Conservation (phyloP, 345 rosid genomes). For the Alliaria petiolata region DNA sequence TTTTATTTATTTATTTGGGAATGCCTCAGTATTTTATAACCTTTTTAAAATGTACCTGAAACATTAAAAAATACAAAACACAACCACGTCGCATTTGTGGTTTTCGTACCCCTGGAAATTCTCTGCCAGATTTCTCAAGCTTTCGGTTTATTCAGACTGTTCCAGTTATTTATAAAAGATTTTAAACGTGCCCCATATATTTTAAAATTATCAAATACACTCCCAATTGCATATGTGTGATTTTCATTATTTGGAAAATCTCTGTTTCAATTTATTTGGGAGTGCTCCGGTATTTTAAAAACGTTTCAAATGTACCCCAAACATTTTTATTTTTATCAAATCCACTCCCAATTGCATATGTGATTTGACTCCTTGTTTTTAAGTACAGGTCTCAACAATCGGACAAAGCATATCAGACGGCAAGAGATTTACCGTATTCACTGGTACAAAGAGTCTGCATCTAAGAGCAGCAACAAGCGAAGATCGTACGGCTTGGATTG, state of each 20-base stretch:
- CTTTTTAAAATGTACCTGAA: neutral
- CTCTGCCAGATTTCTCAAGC: neutral
- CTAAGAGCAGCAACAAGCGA: constrained; percentile 61
- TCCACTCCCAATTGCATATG: neutral
- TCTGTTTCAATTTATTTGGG: neutral
- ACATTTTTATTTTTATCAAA: neutral
- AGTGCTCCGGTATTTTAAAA: neutral
- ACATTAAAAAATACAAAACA: neutral
- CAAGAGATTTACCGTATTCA: constrained; percentile 65
- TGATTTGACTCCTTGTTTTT: neutral
- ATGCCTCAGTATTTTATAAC: neutral
- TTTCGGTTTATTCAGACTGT: neutral
- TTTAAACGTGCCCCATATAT: neutral
- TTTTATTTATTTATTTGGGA: neutral
- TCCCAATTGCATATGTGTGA: neutral
- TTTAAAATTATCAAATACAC: neutral
- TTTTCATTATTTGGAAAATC: too few relatives aligned
- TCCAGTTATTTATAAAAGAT: neutral
- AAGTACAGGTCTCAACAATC: constrained; percentile 42
- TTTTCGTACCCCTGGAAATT: neutral
- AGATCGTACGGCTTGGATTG: constrained; percentile 59
- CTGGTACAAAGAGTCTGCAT: constrained; percentile 82
- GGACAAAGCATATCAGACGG: constrained; percentile 69
- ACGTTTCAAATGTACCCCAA: neutral
- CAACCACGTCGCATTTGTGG: neutral